These are phyloP conservation scores for Calonectria pseudoturangicola DNA, from an alignment of 2,329 filamentous ascomycete genomes.

Conservation along the genomic window DNA sequence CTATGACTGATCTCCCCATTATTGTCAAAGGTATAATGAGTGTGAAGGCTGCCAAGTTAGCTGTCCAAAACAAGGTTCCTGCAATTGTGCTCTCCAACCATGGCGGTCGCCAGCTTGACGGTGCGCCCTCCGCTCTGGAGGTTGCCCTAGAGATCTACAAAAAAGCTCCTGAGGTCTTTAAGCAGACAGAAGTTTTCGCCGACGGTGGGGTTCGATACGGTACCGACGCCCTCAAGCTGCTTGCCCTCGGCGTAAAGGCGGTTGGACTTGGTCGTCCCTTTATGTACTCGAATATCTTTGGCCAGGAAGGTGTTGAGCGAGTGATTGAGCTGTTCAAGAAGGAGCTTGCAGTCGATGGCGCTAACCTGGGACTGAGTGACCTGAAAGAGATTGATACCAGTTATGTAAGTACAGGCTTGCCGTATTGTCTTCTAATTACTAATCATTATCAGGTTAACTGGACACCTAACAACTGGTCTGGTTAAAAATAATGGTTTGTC, in stretches of 20 bases:
- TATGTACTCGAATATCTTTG: slow-evolving; percentile 63
- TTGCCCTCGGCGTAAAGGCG: slow-evolving; percentile 62
- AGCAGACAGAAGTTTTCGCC: slow-evolving; percentile 58
- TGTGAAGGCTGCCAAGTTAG: slow-evolving; percentile 57
- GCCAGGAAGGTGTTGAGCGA: slow-evolving; percentile 63
- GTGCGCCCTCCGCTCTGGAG: slow-evolving; percentile 58
- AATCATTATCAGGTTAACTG: not conserved
- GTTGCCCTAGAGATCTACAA: slow-evolving; percentile 59
- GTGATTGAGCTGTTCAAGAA: slow-evolving; percentile 65
- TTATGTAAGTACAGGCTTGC: slow-evolving; percentile 14
- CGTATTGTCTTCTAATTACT: not conserved
- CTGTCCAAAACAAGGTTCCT: slow-evolving; percentile 49
- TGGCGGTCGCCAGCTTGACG: slow-evolving; percentile 62
- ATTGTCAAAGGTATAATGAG: slow-evolving; percentile 61
- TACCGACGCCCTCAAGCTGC: slow-evolving; percentile 61
- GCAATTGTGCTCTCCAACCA: slow-evolving; percentile 63
- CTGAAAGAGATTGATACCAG: slow-evolving; percentile 53
- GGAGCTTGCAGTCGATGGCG: slow-evolving; percentile 65
- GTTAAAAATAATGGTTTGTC: not conserved
- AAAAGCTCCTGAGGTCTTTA: slow-evolving; percentile 58
- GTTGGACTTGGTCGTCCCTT: slow-evolving; percentile 68
- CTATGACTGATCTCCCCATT: slow-evolving; percentile 58
- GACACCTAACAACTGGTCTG: slow-evolving; percentile 18
- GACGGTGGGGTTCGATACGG: slow-evolving; percentile 64
- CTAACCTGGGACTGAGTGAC: slow-evolving; percentile 60